Base-by-base conservation (phyloP, 202 grass and related monocot species). In the Setaria viridis region DNA sequence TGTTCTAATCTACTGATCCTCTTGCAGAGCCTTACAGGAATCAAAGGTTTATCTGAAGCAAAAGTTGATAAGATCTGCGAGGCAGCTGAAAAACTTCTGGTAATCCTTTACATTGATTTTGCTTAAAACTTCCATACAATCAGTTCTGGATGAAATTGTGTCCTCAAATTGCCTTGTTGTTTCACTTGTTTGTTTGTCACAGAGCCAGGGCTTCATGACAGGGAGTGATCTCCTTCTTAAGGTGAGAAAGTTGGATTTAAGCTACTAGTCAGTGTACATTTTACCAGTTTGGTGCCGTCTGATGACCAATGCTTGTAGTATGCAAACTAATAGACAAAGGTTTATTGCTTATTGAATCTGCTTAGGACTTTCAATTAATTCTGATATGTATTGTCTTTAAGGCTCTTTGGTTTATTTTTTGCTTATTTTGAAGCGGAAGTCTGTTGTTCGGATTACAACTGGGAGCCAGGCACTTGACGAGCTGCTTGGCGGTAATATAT, bases 61-160 rank as follows among this genome's bases (percentile, higher is more conserved):
- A 98, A 95, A 78, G 93, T 98, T 62, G 95, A 98, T 49, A 94
- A 98, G 93, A 95, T 98, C 37, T 98, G 86, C 9, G 95, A 98
- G 78, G 95, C 95, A 59, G 93, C 91, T 15, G 91, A 98, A 66
- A 95, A 98, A 86, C 75, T 98, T 74, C 93, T 98, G 91, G 93
- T 25, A 48, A 20, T 21, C 47, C 6, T 84, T 92, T 67, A 13
- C 51, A 50, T 57, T 62, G 54, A 77, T 85, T 86, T 74, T 59
- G 70, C 41, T 25, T 78, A 7, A 45, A 42, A 48, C 13, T 77
- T 84, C 4, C 19, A 34, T 69, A 50, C 39, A 34, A 41, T 80
- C 37, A 32, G 14, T 75, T 71, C 2, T 34, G n/a, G 77, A 60
- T 81, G 41, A 72, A 49, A 43, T 77, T n/a, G 33, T 84, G 39